Base-by-base conservation (phyloP, 805 yeast genomes). In the Cyberlindnera xishuangbannaensis region DNA sequence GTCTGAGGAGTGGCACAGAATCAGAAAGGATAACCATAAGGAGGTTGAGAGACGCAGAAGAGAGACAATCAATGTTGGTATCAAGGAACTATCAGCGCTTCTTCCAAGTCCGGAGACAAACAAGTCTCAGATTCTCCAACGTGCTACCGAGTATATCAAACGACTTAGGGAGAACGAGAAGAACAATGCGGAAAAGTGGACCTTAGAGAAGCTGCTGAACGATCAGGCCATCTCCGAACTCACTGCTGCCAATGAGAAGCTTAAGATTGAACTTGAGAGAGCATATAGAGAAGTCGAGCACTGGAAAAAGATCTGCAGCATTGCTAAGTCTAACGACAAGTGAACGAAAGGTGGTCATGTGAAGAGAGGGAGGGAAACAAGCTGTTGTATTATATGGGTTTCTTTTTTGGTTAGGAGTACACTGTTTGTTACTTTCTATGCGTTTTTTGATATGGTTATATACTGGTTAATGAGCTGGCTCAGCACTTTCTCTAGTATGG, bases 1-100 rank as follows among this genome's bases (percentile, higher is more conserved):
- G n/a, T 60, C 81, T 19, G 85, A 79, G 28, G 94, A 83, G 56
- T 83, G 92, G 90, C 86, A 81, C 53, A 71, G 70, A 40, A 76
- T 77, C 55, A 77, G 96, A 50, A 79, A 83, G 51, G 84, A 84
- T 49, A 88, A 86, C 59, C 98, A 92, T 65, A 88, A 87, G 61
- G 96, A 88, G 61, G 97, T 88, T 15, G 97, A 88, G 62, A 73
- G 95, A 54, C 76, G 95, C 48, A 75, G 97, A 59, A 75, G 97
- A 53, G 95, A 87, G 55, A 74, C 78, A 29, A 88, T 88, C 54
- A 88, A 86, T 60, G 64, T 69, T 26, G 96, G 95, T n/a, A 86
- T 88, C 52, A 77, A 76, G 49, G 84, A 78, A 47, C 67, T 88
- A 47, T 82, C 88, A 20, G 74, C 74, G 16, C 58, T 88, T 39